Evolutionary conservation across 2,329 filamentous ascomycete genomes (phyloP).

Genomic region (Spiromastix sp.): DNA sequence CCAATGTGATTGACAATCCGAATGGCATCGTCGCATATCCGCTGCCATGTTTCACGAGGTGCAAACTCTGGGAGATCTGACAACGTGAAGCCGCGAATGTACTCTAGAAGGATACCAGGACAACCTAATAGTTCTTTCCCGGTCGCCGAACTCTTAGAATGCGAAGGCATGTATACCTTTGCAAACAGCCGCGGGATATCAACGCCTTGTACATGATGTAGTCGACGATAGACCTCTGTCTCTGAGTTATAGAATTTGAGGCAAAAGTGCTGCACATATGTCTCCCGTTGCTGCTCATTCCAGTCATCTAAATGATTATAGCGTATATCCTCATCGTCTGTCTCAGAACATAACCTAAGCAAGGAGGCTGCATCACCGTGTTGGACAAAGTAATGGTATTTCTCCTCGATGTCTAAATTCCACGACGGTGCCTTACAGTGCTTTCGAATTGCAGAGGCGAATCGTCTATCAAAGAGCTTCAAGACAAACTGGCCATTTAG

Average conservation of each 20-base stretch:
- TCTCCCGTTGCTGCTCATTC: slow-evolving; percentile 11
- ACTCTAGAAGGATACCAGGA: slow-evolving; percentile 12
- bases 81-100: slow-evolving; percentile 11
- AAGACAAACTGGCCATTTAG: slow-evolving; percentile 10
- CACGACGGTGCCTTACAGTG: slow-evolving; percentile 8
- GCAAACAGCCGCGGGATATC: slow-evolving; percentile 11
- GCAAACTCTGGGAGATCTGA: slow-evolving; percentile 8
- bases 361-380: slow-evolving; percentile 8
- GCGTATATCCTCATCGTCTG: slow-evolving; percentile 1
- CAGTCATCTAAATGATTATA: slow-evolving; percentile 6
- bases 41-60: slow-evolving; percentile 10
- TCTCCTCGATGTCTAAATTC: slow-evolving; percentile 8
- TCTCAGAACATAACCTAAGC: not conserved
- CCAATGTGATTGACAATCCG: slow-evolving; percentile 10
- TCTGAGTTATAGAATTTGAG: slow-evolving; percentile 10
- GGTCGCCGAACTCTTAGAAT: not conserved
- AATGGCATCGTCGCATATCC: slow-evolving; percentile 16
- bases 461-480: slow-evolving; percentile 15
- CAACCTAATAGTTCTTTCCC: slow-evolving; percentile 6
- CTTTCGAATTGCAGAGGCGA: slow-evolving; percentile 10
- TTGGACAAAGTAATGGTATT: slow-evolving; percentile 12
- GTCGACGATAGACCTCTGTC: slow-evolving; percentile 8
- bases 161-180: not conserved
- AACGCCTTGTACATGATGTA: slow-evolving; percentile 13
- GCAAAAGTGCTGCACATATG: slow-evolving; percentile 11